phyloP scores from a whole-genome alignment of 1,139 yeast genomes.

The Hyphopichia buzzinii region DNA sequence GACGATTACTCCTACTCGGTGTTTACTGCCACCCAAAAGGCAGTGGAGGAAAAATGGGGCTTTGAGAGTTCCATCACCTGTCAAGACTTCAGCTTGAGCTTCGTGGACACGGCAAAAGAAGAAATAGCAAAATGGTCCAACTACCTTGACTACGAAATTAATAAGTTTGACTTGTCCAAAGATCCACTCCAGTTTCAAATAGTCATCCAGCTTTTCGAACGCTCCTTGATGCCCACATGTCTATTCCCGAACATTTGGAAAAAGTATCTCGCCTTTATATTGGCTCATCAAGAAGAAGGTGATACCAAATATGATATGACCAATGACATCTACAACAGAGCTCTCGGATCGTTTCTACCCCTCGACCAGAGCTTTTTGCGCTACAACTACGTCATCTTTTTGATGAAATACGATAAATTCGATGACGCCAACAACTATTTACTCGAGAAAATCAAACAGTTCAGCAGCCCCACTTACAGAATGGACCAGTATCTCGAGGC shows the following conservation, averaged over 20 bases:
- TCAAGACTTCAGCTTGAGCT: slow-evolving; percentile 40
- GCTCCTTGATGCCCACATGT: slow-evolving; percentile 61
- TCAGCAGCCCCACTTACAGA: slow-evolving; percentile 14
- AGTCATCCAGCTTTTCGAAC: slow-evolving; percentile 48
- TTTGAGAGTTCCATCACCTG: slow-evolving; percentile 53
- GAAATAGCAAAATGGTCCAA: slow-evolving; percentile 50
- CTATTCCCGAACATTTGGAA: slow-evolving; percentile 54
- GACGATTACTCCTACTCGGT: slow-evolving; percentile 42
- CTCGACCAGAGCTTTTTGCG: slow-evolving; percentile 35
- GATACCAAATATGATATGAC: slow-evolving; percentile 22
- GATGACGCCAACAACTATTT: slow-evolving; percentile 26
- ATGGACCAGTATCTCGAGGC: slow-evolving; percentile 25
- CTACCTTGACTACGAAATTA: slow-evolving; percentile 49
- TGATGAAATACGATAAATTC: slow-evolving; percentile 19
- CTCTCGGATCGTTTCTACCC: slow-evolving; percentile 47
- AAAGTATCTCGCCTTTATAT: slow-evolving; percentile 47
- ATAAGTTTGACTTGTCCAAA: slow-evolving; percentile 8
- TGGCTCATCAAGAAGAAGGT: slow-evolving; percentile 10
- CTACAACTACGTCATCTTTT: slow-evolving; percentile 38
- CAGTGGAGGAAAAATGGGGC: slow-evolving; percentile 59
- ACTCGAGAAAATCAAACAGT: slow-evolving; percentile 26
- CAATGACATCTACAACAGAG: slow-evolving; percentile 35
- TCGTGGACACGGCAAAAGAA: slow-evolving; percentile 16
- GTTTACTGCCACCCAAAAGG: slow-evolving; percentile 45
- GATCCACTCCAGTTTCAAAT: slow-evolving; percentile 8